Base-by-base conservation (phyloP, 177 flowering plant genomes). In the Telopea speciosissima region DNA sequence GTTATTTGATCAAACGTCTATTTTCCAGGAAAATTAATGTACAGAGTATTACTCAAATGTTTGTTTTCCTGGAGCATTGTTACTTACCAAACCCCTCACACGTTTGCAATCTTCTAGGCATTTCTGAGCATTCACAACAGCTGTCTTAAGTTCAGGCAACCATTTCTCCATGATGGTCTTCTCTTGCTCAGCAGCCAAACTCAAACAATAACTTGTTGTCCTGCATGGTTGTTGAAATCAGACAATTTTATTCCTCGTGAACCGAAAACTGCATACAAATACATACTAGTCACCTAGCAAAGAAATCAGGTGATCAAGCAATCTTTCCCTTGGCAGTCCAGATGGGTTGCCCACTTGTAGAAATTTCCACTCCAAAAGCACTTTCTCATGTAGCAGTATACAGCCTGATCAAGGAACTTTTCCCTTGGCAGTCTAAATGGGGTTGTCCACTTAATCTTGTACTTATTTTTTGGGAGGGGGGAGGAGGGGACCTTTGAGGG, bases 171-270 rank as follows among this genome's bases (percentile, higher is more conserved):
- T 70, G n/a, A 91, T 81, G 70, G 76, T 79, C 79, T 83, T 89
- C 70, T 96, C 99, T 86, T 96, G 97, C 62, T 93, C 95, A 69
- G 84, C 75, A 63, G 98, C 97, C 82, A 96, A 77, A 67, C 80
- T 83, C 80, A 93, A 80, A 75, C 97, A 93, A 76, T 84, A 86
- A 67, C 76, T 87, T 33, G 97, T 93, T 62, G 91, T 89, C 88
- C 99, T 96, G 92, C 79, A 81, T 28, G 22, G 22, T 6, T 17
- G 5, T 28, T 28, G n/a, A 28, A 6, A 63, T 31, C 42, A 63
- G 10, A 28, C 54, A 4, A 49, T 13, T 44, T 49, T 49, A 16
- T 49, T 49, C 14, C 54, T 19, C 3, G 19, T 49, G 19, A 49
- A 49, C 54, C 19, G 8, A 49, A 16, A 36, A 36, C 40, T 8